Conservation (phyloP, 2,329 filamentous ascomycete genomes). For the Hawksworthiomyces lignivorus region DNA sequence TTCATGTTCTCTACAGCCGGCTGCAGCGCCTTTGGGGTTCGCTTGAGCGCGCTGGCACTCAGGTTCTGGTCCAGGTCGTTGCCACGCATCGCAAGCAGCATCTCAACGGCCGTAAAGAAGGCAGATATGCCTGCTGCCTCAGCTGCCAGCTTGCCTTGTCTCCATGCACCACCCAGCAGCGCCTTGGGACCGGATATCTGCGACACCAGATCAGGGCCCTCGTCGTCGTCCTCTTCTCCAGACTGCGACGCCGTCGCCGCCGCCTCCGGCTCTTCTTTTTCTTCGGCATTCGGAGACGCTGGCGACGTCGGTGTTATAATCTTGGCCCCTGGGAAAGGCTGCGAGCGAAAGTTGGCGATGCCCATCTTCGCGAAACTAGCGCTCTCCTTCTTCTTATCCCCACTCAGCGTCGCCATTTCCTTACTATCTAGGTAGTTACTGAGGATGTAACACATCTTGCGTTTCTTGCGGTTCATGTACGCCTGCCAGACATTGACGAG, state of each 20-base stretch:
- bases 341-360: too few species aligned
- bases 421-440: slow-evolving; percentile 17
- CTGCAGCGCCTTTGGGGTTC: slow-evolving; percentile 21
- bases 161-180: slow-evolving; percentile 8
- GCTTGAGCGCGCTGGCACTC: slow-evolving; percentile 21
- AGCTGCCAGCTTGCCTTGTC: slow-evolving; percentile 15
- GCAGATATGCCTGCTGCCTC: neutral
- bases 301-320: too few species aligned
- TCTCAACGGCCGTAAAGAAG: slow-evolving; percentile 14
- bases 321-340: too few species aligned
- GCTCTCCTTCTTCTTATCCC: slow-evolving; percentile 5
- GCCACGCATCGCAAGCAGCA: slow-evolving; percentile 20
- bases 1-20: slow-evolving; percentile 24
- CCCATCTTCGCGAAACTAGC: neutral
- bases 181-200: too few species aligned
- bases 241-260: slow-evolving; percentile 6
- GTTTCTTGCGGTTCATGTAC: slow-evolving; percentile 23
- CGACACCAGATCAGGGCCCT: slow-evolving; percentile 9
- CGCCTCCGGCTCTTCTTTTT: too few species aligned
- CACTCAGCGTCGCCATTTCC: slow-evolving; percentile 10
- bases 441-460: slow-evolving; percentile 21
- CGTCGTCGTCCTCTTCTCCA: slow-evolving; percentile 9
- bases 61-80: slow-evolving; percentile 20
- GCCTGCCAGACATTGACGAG: slow-evolving; percentile 21
- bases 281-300: too few species aligned